Percentiles rank a stretch among this genome's conserved stretches.
Conservation (phyloP, 2,329 filamentous ascomycete species). For the Colletotrichum sp. region DNA sequence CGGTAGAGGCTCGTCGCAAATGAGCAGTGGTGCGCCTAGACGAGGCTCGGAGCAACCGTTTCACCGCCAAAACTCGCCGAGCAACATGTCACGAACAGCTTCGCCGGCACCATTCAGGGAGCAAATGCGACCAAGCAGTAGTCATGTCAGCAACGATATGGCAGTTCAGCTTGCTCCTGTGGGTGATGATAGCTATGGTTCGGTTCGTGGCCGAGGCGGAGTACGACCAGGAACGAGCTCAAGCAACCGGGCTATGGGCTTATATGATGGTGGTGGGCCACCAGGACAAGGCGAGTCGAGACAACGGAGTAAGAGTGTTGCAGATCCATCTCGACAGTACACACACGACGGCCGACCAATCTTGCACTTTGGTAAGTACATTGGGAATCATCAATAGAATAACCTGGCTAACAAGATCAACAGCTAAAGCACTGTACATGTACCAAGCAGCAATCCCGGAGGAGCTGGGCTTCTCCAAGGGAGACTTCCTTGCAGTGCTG, state of each 20-base stretch:
- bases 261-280: slow-evolving; percentile 56
- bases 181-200: slow-evolving; percentile 64
- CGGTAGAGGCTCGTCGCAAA: slow-evolving; percentile 8
- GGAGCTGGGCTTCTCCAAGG: slow-evolving; percentile 90
- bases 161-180: slow-evolving; percentile 70
- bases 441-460: slow-evolving; percentile 96
- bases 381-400: background rate
- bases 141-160: slow-evolving; percentile 61
- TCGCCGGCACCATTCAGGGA: slow-evolving; percentile 56
- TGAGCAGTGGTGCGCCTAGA: background rate
- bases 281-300: slow-evolving; percentile 44
- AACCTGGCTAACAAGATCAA: slow-evolving; percentile 24
- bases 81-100: slow-evolving; percentile 48
- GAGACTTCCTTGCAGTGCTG: slow-evolving; percentile 87
- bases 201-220: slow-evolving; percentile 55
- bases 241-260: slow-evolving; percentile 52
- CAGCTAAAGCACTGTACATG: slow-evolving; percentile 91
- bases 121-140: slow-evolving; percentile 56
- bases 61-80: slow-evolving; percentile 57
- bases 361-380: slow-evolving; percentile 86
- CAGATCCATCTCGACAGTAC: slow-evolving; percentile 80
- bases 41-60: slow-evolving; percentile 51
- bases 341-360: slow-evolving; percentile 88
- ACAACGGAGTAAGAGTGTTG: slow-evolving; percentile 81
- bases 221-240: slow-evolving; percentile 50